Base-by-base conservation (phyloP, 2,329 filamentous ascomycete genomes). In the Fusarium cyanostomum region DNA sequence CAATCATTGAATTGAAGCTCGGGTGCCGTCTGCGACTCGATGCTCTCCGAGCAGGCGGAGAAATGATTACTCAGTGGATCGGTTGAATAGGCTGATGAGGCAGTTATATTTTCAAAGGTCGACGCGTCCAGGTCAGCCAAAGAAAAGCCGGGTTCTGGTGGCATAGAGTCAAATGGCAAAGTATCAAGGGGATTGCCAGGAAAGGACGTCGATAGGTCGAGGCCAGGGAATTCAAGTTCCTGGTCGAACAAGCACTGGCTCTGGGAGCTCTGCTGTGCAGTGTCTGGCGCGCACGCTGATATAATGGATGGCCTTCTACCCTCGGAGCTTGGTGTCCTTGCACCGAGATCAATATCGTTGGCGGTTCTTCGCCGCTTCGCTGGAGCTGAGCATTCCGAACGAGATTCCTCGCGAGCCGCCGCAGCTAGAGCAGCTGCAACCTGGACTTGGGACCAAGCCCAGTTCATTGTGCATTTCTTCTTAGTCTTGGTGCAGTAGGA, bases 401-500 rank as follows among this genome's bases (percentile, higher is more conserved):
- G 34, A 27, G 24, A 46, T 34, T 51, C 41, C 12, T 41, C 42
- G n/a, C 42, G 21, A 12, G 55, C 41, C 3, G 58, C 43, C 6
- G 59, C 53, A 26, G 63, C 60, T 31, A 52, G 9, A 7, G 61
- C 49, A 8, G 62, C 59, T 18, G 59, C 56, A 33, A 54, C 44
- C 5, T 62, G 60, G 10, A 64, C 44, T 31, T 58, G 62, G 1
- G 63, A 60, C 42, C 57, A 56, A 0, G 57, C 67, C 72, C 71
- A 73, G 11, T 66, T 64, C 45, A 72, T 59, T 5, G 73, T 73
- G 52, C 73, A 74, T 11, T 56, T 57, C 46, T 74, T 74, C 13
- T 67, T 70, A 3, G 73, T 74, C 56, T 67, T 75, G n/a, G 52
- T 42, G 24, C 73, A 74, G 16, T 75, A 74, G 3, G 73, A 73